These are phyloP conservation scores for Quercus phellos DNA, from an alignment of 331 rosid species.

Conservation along the genomic window DNA sequence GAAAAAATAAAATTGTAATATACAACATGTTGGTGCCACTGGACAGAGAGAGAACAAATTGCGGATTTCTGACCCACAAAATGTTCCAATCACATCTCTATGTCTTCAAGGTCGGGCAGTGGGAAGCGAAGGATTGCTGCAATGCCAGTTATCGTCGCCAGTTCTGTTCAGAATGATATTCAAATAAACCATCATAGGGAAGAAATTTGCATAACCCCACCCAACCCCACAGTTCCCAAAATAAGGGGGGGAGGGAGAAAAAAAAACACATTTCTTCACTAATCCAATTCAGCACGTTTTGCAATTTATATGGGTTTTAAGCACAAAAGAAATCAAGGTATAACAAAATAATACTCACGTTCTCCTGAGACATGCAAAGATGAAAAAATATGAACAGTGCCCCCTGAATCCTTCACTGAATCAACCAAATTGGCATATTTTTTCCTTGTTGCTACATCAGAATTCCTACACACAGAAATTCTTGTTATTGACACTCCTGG, in stretches of 20 bases:
- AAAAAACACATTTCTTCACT: background rate
- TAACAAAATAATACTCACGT: constrained; percentile 53
- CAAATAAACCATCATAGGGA: background rate
- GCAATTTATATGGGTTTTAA: background rate
- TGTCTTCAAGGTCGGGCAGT: constrained; percentile 89
- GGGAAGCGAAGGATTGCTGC: constrained; percentile 97
- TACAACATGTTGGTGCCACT: background rate
- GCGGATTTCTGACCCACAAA: background rate
- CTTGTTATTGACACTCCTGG: background rate
- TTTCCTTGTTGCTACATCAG: constrained; percentile 55
- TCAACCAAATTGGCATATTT: constrained; percentile 75
- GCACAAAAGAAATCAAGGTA: background rate
- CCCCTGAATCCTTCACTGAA: constrained; percentile 80
- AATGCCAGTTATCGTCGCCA: constrained; percentile 80
- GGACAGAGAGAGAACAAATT: background rate
- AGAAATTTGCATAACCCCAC: background rate
- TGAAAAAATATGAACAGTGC: constrained; percentile 82
- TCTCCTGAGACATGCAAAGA: constrained; percentile 98
- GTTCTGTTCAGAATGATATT: constrained; percentile 49
- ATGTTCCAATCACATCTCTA: constrained; percentile 62
- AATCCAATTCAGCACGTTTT: constrained; percentile 4
- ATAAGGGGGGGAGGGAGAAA: background rate
- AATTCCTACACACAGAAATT: constrained; percentile 52
- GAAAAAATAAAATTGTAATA: background rate
- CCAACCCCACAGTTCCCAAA: background rate